A percentile compares a stretch with the other conserved stretches of the same genome.
Evolutionary conservation across 176 grass and related monocot genomes (phyloP).

Genomic region (Oryza australiensis): DNA sequence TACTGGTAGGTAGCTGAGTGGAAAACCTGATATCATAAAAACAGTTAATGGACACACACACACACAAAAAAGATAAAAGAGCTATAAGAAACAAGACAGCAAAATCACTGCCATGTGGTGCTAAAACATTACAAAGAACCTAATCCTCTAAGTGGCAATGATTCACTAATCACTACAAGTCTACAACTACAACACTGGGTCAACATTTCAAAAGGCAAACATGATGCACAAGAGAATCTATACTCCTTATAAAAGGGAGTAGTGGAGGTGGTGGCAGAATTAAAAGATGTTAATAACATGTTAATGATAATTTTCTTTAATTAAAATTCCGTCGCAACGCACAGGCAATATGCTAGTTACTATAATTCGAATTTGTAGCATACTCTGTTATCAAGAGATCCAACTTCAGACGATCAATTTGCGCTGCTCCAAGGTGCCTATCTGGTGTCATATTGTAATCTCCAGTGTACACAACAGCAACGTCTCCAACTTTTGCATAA

Average conservation of each 20-base stretch:
- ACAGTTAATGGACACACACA: background rate
- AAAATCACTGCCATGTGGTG: background rate
- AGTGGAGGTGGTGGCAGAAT: too few relatives aligned
- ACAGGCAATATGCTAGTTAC: too few relatives aligned
- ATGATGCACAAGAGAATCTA: conserved; percentile 14
- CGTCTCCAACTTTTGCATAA: conserved; percentile 83
- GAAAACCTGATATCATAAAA: conserved; percentile 25
- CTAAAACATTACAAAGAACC: conserved; percentile 3
- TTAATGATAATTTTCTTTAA: too few relatives aligned
- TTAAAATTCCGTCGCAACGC: too few relatives aligned
- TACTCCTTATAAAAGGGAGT: too few relatives aligned
- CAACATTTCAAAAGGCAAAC: background rate
- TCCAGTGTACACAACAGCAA: conserved; percentile 80
- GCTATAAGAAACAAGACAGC: background rate
- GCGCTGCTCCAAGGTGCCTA: conserved; percentile 94
- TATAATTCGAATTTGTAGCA: conserved; percentile 5
- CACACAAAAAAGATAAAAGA: background rate
- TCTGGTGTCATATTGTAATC: conserved; percentile 99
- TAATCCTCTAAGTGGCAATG: conserved; percentile 9
- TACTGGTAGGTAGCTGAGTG: background rate
- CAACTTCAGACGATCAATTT: conserved; percentile 83
- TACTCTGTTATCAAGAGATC: conserved; percentile 97
- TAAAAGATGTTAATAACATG: too few relatives aligned
- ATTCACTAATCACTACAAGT: background rate
- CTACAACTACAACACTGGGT: background rate